These are phyloP conservation scores for Pestalotiopsis sp. DNA, from an alignment of 2,329 filamentous ascomycete genomes.

Conservation along the genomic window DNA sequence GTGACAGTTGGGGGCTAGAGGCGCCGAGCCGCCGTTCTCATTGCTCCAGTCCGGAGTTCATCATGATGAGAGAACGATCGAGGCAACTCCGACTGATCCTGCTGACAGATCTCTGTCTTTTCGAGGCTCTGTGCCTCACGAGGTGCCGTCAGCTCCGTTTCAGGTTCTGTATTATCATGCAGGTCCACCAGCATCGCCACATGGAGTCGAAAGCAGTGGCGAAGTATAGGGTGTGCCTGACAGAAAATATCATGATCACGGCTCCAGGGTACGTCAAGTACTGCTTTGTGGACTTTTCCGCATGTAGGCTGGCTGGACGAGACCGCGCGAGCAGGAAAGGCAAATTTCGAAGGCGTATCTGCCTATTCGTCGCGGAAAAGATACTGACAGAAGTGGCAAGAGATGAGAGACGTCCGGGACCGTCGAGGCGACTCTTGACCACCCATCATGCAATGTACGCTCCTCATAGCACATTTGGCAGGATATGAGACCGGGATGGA, in stretches of 20 bases:
- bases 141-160: background rate
- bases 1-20: background rate
- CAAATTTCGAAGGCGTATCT: background rate
- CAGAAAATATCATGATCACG: background rate
- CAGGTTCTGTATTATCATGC: conserved; percentile 3
- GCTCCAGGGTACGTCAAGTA: background rate
- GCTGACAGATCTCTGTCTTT: conserved; percentile 1
- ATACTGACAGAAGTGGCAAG: background rate
- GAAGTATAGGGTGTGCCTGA: background rate
- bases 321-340: background rate
- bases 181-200: conserved; percentile 2
- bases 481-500: background rate
- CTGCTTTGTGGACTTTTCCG: background rate
- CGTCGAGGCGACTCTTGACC: background rate
- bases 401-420: background rate
- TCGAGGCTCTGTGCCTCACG: conserved; percentile 1
- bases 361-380: background rate
- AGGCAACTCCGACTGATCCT: conserved; percentile 2
- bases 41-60: background rate
- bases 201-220: background rate
- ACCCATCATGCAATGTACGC: background rate
- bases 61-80: background rate
- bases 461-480: background rate
- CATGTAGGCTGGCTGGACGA: background rate
- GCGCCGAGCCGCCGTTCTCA: background rate